A percentile compares a stretch with the other conserved stretches of the same genome.
phyloP scores from a whole-genome alignment of 345 rosid genomes.

The Microthlaspi erraticum region DNA sequence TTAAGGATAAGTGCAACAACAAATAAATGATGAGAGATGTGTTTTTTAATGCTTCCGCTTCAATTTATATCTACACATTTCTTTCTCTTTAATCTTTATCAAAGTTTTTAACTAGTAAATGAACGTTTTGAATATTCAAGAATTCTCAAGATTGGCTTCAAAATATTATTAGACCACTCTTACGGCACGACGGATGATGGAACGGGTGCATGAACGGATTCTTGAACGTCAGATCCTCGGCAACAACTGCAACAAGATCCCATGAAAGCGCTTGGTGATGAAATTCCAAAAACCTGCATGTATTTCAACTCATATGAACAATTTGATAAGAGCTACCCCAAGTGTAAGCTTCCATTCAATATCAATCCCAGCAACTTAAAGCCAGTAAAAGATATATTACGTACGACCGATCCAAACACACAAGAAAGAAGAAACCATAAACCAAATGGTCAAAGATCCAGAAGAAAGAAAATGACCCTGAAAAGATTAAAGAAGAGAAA shows the following conservation, averaged over 20 bases:
- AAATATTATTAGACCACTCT: background rate
- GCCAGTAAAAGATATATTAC: background rate
- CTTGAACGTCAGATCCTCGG: background rate
- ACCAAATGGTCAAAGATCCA: background rate
- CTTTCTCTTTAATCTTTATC: background rate
- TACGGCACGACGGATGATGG: background rate
- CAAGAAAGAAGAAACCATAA: background rate
- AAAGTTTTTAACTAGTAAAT: background rate
- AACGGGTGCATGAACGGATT: background rate
- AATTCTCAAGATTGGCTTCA: conserved; percentile 1
- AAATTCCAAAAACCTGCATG: background rate
- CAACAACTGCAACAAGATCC: conserved; percentile 3
- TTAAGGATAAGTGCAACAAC: background rate
- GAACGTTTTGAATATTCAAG: background rate
- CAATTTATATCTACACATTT: background rate
- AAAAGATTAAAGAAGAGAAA: too few species aligned
- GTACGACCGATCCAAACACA: conserved; percentile 17
- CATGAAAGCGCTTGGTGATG: background rate
- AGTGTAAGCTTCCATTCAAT: background rate
- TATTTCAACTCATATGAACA: background rate
- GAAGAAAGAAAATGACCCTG: background rate
- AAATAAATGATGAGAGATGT: background rate
- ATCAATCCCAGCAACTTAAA: background rate
- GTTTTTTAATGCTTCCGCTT: background rate
- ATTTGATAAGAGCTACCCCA: background rate